Percentiles rank a stretch among this genome's conserved stretches.
Conservation (phyloP, 2,329 filamentous ascomycete genomes). For the Triangularia setosa region DNA sequence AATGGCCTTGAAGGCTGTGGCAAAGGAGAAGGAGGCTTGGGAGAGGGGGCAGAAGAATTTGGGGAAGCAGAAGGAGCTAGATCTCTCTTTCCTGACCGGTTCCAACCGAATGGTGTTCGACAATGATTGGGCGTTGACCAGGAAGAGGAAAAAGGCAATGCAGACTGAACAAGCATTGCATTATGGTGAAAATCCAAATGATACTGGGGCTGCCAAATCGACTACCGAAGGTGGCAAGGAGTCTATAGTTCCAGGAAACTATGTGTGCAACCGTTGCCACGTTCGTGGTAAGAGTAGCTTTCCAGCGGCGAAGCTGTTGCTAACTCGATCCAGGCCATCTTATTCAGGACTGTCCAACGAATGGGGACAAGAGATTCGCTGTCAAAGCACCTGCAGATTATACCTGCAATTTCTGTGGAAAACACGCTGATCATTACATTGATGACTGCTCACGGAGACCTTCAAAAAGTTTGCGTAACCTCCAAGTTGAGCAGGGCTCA, state of each 20-base stretch:
- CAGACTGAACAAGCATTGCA: not conserved
- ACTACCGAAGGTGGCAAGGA: not conserved
- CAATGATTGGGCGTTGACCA: not conserved
- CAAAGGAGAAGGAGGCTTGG: not conserved
- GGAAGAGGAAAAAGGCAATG: not conserved
- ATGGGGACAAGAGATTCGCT: slow-evolving; percentile 38
- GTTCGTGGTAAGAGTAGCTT: slow-evolving; percentile 27
- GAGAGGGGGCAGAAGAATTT: no score
- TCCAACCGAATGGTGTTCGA: slow-evolving; percentile 13
- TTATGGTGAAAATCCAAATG: not conserved
- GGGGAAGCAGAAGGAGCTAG: not conserved
- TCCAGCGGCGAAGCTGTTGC: not conserved
- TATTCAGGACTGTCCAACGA: slow-evolving; percentile 39
- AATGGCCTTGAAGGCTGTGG: not conserved
- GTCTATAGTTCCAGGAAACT: slow-evolving; percentile 12
- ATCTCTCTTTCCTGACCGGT: slow-evolving; percentile 18
- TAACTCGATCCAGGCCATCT: slow-evolving; percentile 35
- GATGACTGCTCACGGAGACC: slow-evolving; percentile 24
- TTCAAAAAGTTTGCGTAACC: not conserved
- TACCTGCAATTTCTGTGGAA: slow-evolving; percentile 34
- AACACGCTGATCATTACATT: slow-evolving; percentile 32
- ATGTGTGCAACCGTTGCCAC: slow-evolving; percentile 34
- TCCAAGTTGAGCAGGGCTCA: not conserved
- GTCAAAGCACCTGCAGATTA: slow-evolving; percentile 30
- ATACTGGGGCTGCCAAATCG: not conserved